Conservation (phyloP, 2,329 filamentous ascomycete species). For the Stagonosporopsis vannaccii region DNA sequence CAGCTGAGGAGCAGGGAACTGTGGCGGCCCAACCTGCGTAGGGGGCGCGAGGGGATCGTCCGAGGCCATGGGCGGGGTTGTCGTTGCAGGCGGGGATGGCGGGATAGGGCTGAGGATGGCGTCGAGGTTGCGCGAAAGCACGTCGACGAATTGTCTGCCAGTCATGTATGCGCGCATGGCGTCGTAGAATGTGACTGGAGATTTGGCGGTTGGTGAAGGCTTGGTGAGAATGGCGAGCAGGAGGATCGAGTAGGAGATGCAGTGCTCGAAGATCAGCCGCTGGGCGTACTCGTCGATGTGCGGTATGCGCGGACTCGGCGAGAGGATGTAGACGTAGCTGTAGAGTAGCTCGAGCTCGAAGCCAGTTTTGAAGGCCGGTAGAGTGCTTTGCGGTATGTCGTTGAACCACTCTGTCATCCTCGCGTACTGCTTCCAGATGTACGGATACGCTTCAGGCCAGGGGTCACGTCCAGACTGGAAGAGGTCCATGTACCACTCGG, state of each 20-base stretch:
- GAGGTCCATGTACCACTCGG: slow-evolving; percentile 86
- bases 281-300: slow-evolving; percentile 78
- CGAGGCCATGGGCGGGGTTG: slow-evolving; percentile 28
- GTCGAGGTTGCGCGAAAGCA: slow-evolving; percentile 63
- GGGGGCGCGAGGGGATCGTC: slow-evolving; percentile 50
- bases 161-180: slow-evolving; percentile 82
- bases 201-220: slow-evolving; percentile 62
- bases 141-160: slow-evolving; percentile 63
- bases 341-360: slow-evolving; percentile 91
- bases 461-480: slow-evolving; percentile 78
- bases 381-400: slow-evolving; percentile 71
- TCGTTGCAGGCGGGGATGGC: slow-evolving; percentile 49
- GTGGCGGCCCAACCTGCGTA: slow-evolving; percentile 35
- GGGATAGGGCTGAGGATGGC: slow-evolving; percentile 51
- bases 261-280: slow-evolving; percentile 83
- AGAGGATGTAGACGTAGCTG: slow-evolving; percentile 88
- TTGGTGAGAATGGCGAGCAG: slow-evolving; percentile 69
- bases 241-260: slow-evolving; percentile 79
- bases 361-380: slow-evolving; percentile 72
- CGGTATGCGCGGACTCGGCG: slow-evolving; percentile 77
- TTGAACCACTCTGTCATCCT: slow-evolving; percentile 84
- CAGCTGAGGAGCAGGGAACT: slow-evolving; percentile 42
- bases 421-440: slow-evolving; percentile 77
- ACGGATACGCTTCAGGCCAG: slow-evolving; percentile 72
- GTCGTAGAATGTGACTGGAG: slow-evolving; percentile 86